Conservation (phyloP, 805 yeast species). For the Suhomyces vadensis region DNA sequence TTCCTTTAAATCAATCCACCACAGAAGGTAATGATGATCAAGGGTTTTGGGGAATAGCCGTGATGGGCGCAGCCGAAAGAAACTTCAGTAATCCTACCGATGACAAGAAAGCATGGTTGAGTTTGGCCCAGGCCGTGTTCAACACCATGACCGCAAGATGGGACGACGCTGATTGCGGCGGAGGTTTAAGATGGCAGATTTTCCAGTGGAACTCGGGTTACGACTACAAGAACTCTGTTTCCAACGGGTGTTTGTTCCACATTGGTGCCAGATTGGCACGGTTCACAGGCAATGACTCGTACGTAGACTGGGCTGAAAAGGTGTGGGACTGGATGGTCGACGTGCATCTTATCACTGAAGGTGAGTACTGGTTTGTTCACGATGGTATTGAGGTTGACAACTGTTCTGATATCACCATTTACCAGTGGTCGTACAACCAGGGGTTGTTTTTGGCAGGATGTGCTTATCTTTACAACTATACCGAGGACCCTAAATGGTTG, state of each 20-base stretch:
- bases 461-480: conserved; percentile 76
- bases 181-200: conserved; percentile 51
- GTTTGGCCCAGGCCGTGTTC: conserved; percentile 44
- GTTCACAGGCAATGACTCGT: conserved; percentile 40
- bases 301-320: conserved; percentile 42
- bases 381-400: conserved; percentile 72
- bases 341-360: conserved; percentile 44
- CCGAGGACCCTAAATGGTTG: conserved; percentile 67
- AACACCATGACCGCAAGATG: conserved; percentile 48
- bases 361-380: conserved; percentile 53
- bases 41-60: conserved; percentile 95
- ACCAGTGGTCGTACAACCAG: conserved; percentile 86
- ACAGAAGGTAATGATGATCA: conserved; percentile 99
- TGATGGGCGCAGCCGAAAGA: conserved; percentile 88
- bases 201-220: conserved; percentile 51
- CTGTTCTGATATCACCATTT: conserved; percentile 59
- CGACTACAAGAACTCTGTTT: conserved; percentile 46
- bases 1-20: conserved; percentile 84
- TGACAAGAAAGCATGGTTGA: conserved; percentile 38
- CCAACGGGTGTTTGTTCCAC: conserved; percentile 47
- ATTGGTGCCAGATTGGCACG: conserved; percentile 47
- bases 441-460: conserved; percentile 78
- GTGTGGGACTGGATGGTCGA: conserved; percentile 48
- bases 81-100: conserved; percentile 63
- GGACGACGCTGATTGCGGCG: conserved; percentile 39